Conservation (phyloP, 2,329 filamentous ascomycete genomes). For the Xylariales sp. region DNA sequence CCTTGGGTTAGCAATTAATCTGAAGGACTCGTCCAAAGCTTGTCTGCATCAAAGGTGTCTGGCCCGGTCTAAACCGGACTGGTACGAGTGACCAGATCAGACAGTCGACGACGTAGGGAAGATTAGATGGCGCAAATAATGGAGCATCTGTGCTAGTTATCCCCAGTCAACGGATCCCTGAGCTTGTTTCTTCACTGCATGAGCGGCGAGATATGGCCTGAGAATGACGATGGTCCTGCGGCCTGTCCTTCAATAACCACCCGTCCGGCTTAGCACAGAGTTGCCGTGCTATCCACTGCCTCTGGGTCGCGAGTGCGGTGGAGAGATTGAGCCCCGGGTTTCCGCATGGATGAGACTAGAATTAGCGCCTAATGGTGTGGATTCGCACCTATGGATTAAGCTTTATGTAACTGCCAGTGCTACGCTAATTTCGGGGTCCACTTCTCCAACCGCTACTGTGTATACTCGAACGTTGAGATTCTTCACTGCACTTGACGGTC, state of each 20-base stretch:
- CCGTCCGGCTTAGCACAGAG: not conserved
- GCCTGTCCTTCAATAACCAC: not conserved
- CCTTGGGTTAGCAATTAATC: not conserved
- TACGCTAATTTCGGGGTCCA: no score
- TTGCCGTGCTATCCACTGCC: slow-evolving; percentile 2
- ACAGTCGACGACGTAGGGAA: slow-evolving; percentile 4
- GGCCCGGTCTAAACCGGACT: not conserved
- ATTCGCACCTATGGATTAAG: slow-evolving; percentile 7
- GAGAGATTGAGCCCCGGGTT: not conserved
- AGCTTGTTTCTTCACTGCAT: slow-evolving; percentile 9
- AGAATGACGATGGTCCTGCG: not conserved
- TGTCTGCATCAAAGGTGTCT: slow-evolving; percentile 7
- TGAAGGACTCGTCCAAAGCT: slow-evolving; percentile 5
- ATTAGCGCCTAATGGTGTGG: slow-evolving; percentile 4
- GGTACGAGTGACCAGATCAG: not conserved
- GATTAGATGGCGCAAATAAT: slow-evolving; percentile 8
- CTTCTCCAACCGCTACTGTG: no score
- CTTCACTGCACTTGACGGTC: no score
- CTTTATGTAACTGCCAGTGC: slow-evolving; percentile 6
- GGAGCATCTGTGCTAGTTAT: not conserved
- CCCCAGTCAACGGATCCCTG: slow-evolving; percentile 2
- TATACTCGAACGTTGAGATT: no score
- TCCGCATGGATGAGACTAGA: slow-evolving; percentile 6
- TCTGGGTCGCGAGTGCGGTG: not conserved
- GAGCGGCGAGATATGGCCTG: slow-evolving; percentile 8